Percentiles rank a stretch among this genome's conserved stretches.
Conservation (phyloP, 2,329 filamentous ascomycete species). For the Fusarium anguioides region DNA sequence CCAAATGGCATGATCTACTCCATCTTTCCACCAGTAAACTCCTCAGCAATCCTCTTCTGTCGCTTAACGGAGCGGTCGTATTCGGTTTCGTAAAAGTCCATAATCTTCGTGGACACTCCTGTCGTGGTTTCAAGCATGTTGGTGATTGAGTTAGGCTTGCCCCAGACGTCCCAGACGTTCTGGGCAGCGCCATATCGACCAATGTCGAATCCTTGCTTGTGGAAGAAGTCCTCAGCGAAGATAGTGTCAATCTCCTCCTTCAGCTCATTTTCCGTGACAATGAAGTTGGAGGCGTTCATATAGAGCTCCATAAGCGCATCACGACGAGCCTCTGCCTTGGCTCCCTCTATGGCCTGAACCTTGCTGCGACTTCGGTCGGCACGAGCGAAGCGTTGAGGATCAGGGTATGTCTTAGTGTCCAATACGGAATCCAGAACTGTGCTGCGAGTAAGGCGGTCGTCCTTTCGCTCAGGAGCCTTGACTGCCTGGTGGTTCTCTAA, state of each 20-base stretch:
- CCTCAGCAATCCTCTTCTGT: constrained; percentile 67
- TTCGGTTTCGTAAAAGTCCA: constrained; percentile 53
- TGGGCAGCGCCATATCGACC: constrained; percentile 51
- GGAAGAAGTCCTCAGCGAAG: constrained; percentile 75
- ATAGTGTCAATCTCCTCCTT: constrained; percentile 76
- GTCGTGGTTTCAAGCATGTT: constrained; percentile 56
- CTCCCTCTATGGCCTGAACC: constrained; percentile 54
- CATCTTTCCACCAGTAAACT: constrained; percentile 70
- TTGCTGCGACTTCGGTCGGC: constrained; percentile 59
- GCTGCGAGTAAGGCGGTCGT: constrained; percentile 80
- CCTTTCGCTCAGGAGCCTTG: constrained; percentile 74
- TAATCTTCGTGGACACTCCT: constrained; percentile 51
- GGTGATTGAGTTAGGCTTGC: constrained; percentile 58
- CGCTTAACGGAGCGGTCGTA: constrained; percentile 60
- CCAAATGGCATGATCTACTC: constrained; percentile 45
- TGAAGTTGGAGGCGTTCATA: constrained; percentile 87
- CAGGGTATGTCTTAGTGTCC: constrained; percentile 64
- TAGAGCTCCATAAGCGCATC: constrained; percentile 88
- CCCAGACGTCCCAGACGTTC: constrained; percentile 65
- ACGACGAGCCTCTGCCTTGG: constrained; percentile 68
- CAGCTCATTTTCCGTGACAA: constrained; percentile 83
- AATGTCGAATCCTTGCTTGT: constrained; percentile 48
- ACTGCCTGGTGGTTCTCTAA: constrained; percentile 60
- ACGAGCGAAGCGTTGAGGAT: constrained; percentile 70
- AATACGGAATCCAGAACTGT: constrained; percentile 66